phyloP scores from a whole-genome alignment of 169 alveolate genomes.

The Eimeria maxima region DNA sequence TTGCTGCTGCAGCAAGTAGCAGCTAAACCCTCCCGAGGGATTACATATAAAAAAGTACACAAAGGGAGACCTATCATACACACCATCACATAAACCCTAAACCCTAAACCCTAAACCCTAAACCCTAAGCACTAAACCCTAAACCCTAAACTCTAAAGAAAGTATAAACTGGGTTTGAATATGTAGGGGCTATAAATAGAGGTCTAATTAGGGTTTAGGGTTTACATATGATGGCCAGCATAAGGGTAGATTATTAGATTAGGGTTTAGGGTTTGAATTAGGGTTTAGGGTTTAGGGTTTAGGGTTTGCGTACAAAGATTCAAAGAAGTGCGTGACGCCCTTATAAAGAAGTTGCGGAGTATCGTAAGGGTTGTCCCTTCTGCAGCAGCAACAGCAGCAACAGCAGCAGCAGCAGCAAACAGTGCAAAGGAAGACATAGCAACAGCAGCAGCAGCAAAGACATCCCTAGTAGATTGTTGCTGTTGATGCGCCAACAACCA shows the following conservation, averaged over 20 bases:
- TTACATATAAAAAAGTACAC: neutral
- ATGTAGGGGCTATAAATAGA: neutral
- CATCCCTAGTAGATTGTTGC: no score
- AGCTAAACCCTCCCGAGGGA: neutral
- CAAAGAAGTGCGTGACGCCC: neutral
- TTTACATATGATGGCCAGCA: no score
- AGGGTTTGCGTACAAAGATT: conserved; percentile 8
- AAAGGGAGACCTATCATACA: no score
- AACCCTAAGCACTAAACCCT: conserved; percentile 11
- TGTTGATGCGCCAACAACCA: no score
- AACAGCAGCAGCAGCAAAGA: neutral
- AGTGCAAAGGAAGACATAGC: neutral
- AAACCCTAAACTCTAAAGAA: neutral
- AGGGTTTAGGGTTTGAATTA: no score
- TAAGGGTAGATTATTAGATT: neutral
- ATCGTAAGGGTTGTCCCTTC: neutral
- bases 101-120: neutral
- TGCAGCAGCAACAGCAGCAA: conserved; percentile 1
- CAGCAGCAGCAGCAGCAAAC: neutral
- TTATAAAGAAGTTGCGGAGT: neutral
- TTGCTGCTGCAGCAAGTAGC: conserved; percentile 16
- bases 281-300: neutral
- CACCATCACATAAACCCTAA: neutral
- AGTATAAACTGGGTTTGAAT: neutral
- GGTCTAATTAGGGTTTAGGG: neutral